Evolutionary conservation across 2,329 filamentous ascomycete species (phyloP).

Genomic region (Aspergillus puulaauensis): DNA sequence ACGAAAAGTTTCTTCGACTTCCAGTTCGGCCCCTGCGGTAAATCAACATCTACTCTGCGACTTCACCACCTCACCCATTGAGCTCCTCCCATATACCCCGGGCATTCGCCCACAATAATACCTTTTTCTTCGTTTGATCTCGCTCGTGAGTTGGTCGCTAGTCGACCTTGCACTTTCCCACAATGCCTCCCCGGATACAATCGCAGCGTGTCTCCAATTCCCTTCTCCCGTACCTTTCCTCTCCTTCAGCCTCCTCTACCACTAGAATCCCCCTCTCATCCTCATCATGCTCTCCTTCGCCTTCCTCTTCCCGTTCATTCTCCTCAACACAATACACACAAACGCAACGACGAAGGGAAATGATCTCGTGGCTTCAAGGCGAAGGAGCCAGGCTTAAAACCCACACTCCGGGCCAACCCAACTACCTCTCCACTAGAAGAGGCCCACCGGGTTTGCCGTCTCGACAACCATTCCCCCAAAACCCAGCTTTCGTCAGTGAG

Average conservation of each 20-base stretch:
- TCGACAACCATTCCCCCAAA: conserved; percentile 69
- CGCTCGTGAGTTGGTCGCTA: not conserved
- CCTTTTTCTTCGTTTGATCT: not conserved
- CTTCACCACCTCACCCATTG: conserved; percentile 20
- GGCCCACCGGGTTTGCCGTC: not conserved
- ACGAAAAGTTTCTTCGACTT: conserved; percentile 33
- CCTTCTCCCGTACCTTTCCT: conserved; percentile 33
- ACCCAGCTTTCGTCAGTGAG: conserved; percentile 68
- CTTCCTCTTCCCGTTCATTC: conserved; percentile 27
- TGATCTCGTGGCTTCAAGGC: conserved; percentile 59
- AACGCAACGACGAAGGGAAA: conserved; percentile 54
- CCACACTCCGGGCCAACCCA: conserved; percentile 32
- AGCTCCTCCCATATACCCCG: not conserved
- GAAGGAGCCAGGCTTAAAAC: conserved; percentile 32
- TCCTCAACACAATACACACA: conserved; percentile 34
- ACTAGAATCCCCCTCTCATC: conserved; percentile 6
- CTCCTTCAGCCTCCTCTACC: conserved; percentile 24
- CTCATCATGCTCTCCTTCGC: conserved; percentile 11
- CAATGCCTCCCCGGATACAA: conserved; percentile 43
- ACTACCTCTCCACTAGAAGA: conserved; percentile 26
- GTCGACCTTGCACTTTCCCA: not conserved
- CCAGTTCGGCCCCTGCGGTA: not conserved
- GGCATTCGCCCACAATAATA: not conserved
- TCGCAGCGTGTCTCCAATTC: conserved; percentile 35
- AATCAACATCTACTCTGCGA: conserved; percentile 12